Percentiles rank a stretch among this genome's conserved stretches.
Conservation (phyloP, 2,329 filamentous ascomycete species). For the Dactylonectria estremocensis region DNA sequence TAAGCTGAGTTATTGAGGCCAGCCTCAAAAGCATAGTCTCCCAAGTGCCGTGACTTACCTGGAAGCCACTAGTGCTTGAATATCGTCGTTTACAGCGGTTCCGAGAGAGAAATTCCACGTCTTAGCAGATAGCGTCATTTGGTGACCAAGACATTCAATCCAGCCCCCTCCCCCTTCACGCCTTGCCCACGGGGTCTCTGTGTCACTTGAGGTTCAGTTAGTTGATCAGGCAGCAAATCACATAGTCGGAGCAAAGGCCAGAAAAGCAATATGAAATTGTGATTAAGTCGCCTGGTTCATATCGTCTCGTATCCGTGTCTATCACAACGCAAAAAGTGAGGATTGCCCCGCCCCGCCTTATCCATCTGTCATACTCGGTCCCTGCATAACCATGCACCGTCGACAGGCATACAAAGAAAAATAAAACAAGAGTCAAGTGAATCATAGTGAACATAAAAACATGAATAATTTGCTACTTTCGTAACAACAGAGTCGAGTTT, state of each 20-base stretch:
- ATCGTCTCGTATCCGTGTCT: slow-evolving; percentile 28
- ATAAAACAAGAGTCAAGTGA: slow-evolving; percentile 26
- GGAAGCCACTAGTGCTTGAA: slow-evolving; percentile 13
- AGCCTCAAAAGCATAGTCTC: slow-evolving; percentile 19
- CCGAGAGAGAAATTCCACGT: slow-evolving; percentile 32
- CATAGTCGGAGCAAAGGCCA: neutral
- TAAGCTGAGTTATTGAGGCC: slow-evolving; percentile 19
- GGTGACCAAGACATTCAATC: slow-evolving; percentile 26
- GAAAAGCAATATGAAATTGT: slow-evolving; percentile 2
- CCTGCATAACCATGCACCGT: slow-evolving; percentile 12
- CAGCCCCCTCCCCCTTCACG: slow-evolving; percentile 20
- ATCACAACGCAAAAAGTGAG: slow-evolving; percentile 20
- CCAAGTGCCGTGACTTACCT: slow-evolving; percentile 8
- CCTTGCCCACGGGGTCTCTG: slow-evolving; percentile 19
- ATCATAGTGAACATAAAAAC: slow-evolving; percentile 29
- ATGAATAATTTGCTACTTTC: slow-evolving; percentile 35
- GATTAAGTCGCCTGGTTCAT: slow-evolving; percentile 20
- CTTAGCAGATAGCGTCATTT: slow-evolving; percentile 42
- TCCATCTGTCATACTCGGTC: slow-evolving; percentile 14
- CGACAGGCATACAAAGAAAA: slow-evolving; percentile 5
- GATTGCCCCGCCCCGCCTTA: slow-evolving; percentile 12
- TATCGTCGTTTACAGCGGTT: slow-evolving; percentile 36
- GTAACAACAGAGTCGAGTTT: slow-evolving; percentile 48
- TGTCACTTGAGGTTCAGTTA: slow-evolving; percentile 5
- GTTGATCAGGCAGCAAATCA: neutral